Conservation (phyloP, 1,284 basidiomycete species). For the Kalmanozyma brasiliensis region DNA sequence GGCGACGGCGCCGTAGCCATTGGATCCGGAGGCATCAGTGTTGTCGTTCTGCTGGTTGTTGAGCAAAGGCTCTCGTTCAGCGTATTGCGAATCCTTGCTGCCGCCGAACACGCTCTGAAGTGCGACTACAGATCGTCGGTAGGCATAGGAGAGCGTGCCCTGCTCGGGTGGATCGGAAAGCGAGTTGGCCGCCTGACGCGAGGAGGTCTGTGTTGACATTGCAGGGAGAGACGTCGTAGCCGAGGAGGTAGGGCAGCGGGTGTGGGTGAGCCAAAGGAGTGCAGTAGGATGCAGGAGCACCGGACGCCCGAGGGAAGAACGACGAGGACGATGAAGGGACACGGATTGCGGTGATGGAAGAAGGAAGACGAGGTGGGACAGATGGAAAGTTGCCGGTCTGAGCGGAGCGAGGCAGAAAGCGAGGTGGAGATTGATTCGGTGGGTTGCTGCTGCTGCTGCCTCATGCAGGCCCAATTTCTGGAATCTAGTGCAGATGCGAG, state of each 20-base stretch:
- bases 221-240: too few relatives aligned
- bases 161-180: constrained; percentile 45
- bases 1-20: constrained; percentile 38
- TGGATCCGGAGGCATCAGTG: constrained; percentile 10
- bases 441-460: too few relatives aligned
- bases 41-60: constrained; percentile 11
- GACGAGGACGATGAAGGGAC: too few relatives aligned
- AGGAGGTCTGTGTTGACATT: constrained; percentile 25
- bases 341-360: too few relatives aligned
- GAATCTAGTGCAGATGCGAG: too few relatives aligned
- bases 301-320: background rate
- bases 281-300: background rate
- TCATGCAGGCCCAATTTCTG: too few relatives aligned
- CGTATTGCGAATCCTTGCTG: constrained; percentile 39
- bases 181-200: constrained; percentile 29
- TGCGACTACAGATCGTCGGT: constrained; percentile 55
- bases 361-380: too few relatives aligned
- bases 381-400: too few relatives aligned
- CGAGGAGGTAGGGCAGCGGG: background rate
- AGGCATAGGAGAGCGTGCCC: constrained; percentile 54
- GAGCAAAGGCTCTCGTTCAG: constrained; percentile 54
- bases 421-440: too few relatives aligned
- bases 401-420: too few relatives aligned
- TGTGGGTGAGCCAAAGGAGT: too few relatives aligned
- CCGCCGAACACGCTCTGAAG: constrained; percentile 54